Percentiles rank a stretch among this genome's conserved stretches.
These are phyloP conservation scores for Tetradesmus lagerheimii DNA, from an alignment of 139 green algal species.

Conservation along the genomic window DNA sequence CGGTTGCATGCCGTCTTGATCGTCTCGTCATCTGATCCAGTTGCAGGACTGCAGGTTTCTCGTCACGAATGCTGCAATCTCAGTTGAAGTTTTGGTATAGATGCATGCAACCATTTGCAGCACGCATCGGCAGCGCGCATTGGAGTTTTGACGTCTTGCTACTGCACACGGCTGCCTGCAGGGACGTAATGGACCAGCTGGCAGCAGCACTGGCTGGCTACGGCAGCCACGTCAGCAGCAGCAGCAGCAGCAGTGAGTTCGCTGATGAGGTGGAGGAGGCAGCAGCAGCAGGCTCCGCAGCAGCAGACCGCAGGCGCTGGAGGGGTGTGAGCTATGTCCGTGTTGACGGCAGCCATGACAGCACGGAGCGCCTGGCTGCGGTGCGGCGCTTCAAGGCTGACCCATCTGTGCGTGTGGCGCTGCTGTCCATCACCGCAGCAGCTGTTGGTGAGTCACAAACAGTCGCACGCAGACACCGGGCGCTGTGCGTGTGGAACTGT, in stretches of 20 bases:
- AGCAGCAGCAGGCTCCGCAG: slow-evolving; percentile 26
- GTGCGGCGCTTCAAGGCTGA: slow-evolving; percentile 79
- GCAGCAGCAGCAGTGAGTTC: background rate
- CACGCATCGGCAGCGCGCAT: no score
- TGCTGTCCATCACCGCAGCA: slow-evolving; percentile 92
- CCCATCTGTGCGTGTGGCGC: slow-evolving; percentile 77
- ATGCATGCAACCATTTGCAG: no score
- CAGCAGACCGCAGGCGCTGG: slow-evolving; percentile 30
- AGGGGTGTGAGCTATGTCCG: slow-evolving; percentile 80
- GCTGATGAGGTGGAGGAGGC: slow-evolving; percentile 15
- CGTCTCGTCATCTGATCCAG: no score
- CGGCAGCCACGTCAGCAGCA: slow-evolving; percentile 34
- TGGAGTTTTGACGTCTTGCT: no score
- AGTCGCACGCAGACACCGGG: no score
- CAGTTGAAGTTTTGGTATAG: no score
- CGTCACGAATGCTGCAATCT: no score
- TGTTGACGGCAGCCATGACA: slow-evolving; percentile 90
- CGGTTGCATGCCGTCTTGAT: background rate
- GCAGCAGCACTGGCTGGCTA: slow-evolving; percentile 72
- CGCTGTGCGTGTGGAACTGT: background rate
- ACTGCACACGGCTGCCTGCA: slow-evolving; percentile 46
- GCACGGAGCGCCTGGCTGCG: slow-evolving; percentile 65
- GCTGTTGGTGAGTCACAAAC: slow-evolving; percentile 77
- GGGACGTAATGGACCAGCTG: slow-evolving; percentile 86
- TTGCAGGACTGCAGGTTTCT: no score